Evolutionary conservation across 129 eudicot species (phyloP), one percentile per base, ranked within the genome.

Genomic region (Kitagawia praeruptora): DNA sequence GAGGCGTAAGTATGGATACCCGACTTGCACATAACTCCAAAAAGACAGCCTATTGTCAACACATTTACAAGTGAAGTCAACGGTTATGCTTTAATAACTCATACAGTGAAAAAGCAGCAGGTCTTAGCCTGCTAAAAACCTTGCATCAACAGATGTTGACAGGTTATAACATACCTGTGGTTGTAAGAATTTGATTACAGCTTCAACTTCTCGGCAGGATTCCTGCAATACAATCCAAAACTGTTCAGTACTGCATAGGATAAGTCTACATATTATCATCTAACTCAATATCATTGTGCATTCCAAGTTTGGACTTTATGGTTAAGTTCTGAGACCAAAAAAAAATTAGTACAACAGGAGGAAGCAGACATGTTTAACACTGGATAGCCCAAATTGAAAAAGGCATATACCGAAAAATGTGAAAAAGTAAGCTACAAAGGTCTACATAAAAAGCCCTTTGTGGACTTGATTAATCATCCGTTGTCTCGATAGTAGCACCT

Each of bases 1-100:
- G 97, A 80, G 93, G 98, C 46, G 89, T 82, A 83, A 96, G 98
- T 66, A 88, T 78, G 78, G 97, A 81, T 81, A 89, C 88, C 73
- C 99, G 99, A 79, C 91, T 82, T 54, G 98, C 79, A 82, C 98
- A 92, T 80, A 96, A 82, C 90, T 96, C 99, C 88, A 96, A 86
- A 82, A 92, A 96, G 41, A 96, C 99, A 80, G 89, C 99, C 99
- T 96, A 83, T 28, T 82, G 67, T 76, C 73, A 78, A 78, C 63
- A 66, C 63, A 56, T 46, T 31, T 6, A 81, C 74, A 81, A 81
- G 28, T 80, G 66, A 74, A 75, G 61, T 49, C 61, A 21, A 77
- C 15, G n/a, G 47, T 40, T 54, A 61, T 41, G 67, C 23, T 67
- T 46, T 49, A 70, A 76, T 44, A 58, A 58, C 61, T 53, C 61